Evolutionary conservation across 345 rosid genomes (phyloP).

Genomic region (Salix udensis): DNA sequence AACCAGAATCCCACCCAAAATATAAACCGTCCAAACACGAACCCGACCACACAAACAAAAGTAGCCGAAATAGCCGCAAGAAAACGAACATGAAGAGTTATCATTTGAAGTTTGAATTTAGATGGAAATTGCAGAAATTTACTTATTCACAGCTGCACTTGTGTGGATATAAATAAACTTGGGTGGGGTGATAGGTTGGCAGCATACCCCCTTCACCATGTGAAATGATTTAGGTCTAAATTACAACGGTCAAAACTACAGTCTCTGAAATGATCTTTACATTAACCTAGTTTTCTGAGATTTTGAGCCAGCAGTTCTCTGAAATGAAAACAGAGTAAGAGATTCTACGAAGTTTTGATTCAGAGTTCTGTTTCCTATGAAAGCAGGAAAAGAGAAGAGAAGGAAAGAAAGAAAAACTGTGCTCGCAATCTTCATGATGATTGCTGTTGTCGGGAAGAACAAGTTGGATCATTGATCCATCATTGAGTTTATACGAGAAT

Average conservation of each 20-base stretch:
- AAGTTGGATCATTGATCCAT: too few relatives aligned
- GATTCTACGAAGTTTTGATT: not conserved
- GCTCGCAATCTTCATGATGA: not conserved
- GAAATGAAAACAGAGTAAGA: not conserved
- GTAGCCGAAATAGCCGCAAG: too few relatives aligned
- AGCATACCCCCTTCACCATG: too few relatives aligned
- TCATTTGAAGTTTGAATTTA: too few relatives aligned
- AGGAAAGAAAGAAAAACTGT: not conserved
- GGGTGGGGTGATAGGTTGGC: too few relatives aligned
- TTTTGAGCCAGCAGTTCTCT: not conserved
- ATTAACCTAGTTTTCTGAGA: not conserved
- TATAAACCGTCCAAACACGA: too few relatives aligned
- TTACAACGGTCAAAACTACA: not conserved
- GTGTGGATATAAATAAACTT: too few relatives aligned
- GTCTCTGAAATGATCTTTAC: not conserved
- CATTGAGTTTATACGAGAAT: too few relatives aligned
- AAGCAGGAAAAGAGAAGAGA: not conserved
- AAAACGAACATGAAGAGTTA: too few relatives aligned
- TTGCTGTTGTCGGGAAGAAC: not conserved
- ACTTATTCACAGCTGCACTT: too few relatives aligned
- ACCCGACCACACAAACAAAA: too few relatives aligned
- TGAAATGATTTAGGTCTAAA: not conserved
- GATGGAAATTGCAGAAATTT: too few relatives aligned
- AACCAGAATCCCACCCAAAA: fast-evolving
- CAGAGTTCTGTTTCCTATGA: not conserved